phyloP scores from a whole-genome alignment of 2,329 filamentous ascomycete genomes.

The Curvularia sp. region DNA sequence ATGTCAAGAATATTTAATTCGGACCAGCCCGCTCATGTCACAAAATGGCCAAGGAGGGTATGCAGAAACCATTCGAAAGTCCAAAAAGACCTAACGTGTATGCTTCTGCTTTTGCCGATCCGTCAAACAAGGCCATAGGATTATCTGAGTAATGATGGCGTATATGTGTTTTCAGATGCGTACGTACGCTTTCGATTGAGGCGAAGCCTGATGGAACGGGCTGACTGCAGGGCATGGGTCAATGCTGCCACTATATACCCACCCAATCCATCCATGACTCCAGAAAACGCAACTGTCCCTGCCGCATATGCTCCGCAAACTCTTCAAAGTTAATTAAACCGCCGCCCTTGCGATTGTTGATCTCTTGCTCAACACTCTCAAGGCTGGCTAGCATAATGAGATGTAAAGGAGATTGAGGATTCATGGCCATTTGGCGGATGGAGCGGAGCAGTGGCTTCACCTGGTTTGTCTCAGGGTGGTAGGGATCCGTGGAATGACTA shows the following conservation, averaged over 20 bases:
- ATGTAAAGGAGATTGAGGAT: constrained; percentile 31
- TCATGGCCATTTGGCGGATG: constrained; percentile 31
- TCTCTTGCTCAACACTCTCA: constrained; percentile 72
- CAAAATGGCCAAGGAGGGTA: neutral
- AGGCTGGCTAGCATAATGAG: constrained; percentile 58
- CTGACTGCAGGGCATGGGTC: neutral
- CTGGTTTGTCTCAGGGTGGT: constrained; percentile 24
- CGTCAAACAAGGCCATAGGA: neutral
- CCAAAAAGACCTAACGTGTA: neutral
- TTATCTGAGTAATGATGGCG: neutral
- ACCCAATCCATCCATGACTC: constrained; percentile 88
- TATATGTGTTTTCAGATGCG: neutral
- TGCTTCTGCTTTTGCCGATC: neutral
- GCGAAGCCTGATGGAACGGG: neutral
- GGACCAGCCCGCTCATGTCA: neutral
- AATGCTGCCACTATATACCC: constrained; percentile 42
- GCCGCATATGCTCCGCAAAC: constrained; percentile 76
- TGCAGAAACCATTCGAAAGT: neutral
- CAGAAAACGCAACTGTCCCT: constrained; percentile 73
- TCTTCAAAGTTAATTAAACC: constrained; percentile 80
- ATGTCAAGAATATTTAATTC: neutral
- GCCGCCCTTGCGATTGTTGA: constrained; percentile 75
- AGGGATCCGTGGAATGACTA: constrained; percentile 21
- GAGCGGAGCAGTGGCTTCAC: constrained; percentile 24
- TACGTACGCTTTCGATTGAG: neutral